Evolutionary conservation across 257 asterid genomes (phyloP), one percentile per base, ranked within the genome.

Genomic region (Pogostemon cablin): DNA sequence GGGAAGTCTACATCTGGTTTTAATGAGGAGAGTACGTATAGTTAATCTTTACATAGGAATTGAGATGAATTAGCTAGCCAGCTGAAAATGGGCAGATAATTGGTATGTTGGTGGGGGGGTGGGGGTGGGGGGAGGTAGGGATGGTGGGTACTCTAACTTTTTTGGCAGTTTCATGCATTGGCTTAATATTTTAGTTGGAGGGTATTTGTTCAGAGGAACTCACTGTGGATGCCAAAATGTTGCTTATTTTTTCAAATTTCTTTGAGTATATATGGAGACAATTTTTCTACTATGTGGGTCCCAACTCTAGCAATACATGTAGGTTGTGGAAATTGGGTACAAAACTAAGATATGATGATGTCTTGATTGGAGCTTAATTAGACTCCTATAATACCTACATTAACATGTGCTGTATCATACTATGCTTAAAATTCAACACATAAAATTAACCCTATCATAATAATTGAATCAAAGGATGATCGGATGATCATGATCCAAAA

Each of bases 101-200:
- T 75, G 84, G 61, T 58, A 34, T 62, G 79, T 72, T 70, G 49
- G 75, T 57, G 79, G 32, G 32, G 32, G 32, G 32, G 1, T 1
- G 75, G 61, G 79, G 84, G 2, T 50, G 83, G 89, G 82, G 15
- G 60, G 9, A 81, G 85, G 75, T 81, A 53, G 85, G 59, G 81
- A 66, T 67, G 89, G 90, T 85, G 91, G 87, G 85, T 77, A 76
- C 77, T 72, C 73, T 80, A 72, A 25, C 32, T 74, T 65, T 1
- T 81, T 83, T 81, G 84, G 85, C 75, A 44, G 68, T 78, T 82
- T 83, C 95, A 89, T 86, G 95, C 88, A 88, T 82, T 25, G 32
- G 32, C 32, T 84, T 84, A 78, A 73, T 81, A 56, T 76, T 81
- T 84, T 82, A 46, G 10, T 46, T 46, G 8, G 52, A 46, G 52